Evolutionary conservation across 2,329 filamentous ascomycete species (phyloP), one percentile per base, ranked within the genome.

Genomic region (Eutypa lata): DNA sequence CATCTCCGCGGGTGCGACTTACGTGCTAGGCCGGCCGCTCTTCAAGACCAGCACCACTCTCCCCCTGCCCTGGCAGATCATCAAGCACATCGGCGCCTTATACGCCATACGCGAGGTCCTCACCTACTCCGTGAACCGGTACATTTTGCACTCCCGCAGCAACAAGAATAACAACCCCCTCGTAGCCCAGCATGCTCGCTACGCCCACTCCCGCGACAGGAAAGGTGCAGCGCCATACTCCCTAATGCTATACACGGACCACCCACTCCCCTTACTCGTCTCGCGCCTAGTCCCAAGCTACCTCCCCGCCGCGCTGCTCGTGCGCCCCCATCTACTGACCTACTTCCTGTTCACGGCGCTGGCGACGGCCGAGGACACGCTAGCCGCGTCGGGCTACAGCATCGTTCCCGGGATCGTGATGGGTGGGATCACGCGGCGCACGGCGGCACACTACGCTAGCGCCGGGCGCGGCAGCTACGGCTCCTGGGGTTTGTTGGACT

Each of bases 121-220:
- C 11, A 82, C 85, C 53, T 96, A 95, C 68, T 80, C 84, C 61
- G 77, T 90, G 59, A 91, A 96, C 71, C 85, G 88, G 49, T 81
- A 81, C 64, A 54, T 87, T 24, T 78, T 96, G 8, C 91, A 96
- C 28, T 67, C 63, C 26, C 57, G 65, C 5, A n/a, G n/a, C n/a
- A n/a, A n/a, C n/a, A n/a, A n/a, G n/a, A n/a, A n/a, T n/a, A n/a
- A n/a, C n/a, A 65, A 68, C 0, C 51, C 61, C 2, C 54, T 81
- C 22, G 73, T 75, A 7, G 66, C 59, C 6, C 69, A 78, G 48
- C 75, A 83, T 65, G 55, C 63, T 47, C 48, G 61, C 50, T 78
- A 75, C 64, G 73, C 73, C 62, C 84, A 90, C 71, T 69, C 75
- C 47, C 73, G 81, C 26, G 26, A 10, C 26, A 5, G 26, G 26